Evolutionary conservation across 2,329 filamentous ascomycete genomes (phyloP), one percentile per base, ranked within the genome.

Genomic region (Colletotrichum sp.): DNA sequence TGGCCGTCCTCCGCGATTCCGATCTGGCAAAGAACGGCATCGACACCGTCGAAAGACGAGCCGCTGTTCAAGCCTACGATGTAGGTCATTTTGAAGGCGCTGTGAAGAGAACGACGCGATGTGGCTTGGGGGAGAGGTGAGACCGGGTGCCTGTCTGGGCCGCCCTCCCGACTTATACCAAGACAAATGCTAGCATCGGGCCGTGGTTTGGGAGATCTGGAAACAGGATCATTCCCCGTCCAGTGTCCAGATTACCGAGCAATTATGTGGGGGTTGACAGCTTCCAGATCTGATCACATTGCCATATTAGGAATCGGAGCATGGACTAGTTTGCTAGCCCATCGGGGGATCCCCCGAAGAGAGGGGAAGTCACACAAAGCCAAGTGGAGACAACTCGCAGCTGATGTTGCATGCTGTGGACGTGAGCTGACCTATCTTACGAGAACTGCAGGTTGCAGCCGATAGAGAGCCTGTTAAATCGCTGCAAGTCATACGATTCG

Each of bases 21-120:
- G 62, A 82, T 81, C 36, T 68, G 77, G 75, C 81, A 82, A 4
- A 82, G 74, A 18, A 82, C 80, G 24, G 78, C 81, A 59, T 82
- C 80, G 7, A 82, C 80, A 7, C 80, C 81, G 62, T 82, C 80
- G 71, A 82, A 82, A 4, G 80, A 81, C 21, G 78, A 80, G 63
- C 80, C 81, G 62, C 81, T 82, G 76, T 82, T 81, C 16, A 81
- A 76, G 21, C 80, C 81, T 38, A 82, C 55, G n/a, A 81, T 80
- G 73, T 81, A 81, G n/a, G 56, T 28, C 56, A 61, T 61, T 28
- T 61, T 63, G 12, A 48, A 28, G 14, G 14, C 16, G 34, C n/a
- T 38, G 7, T 43, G 21, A 21, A 30, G n/a, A 24, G 55, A 58
- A 58, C 26, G 55, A 28, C 13, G 34, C 18, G 32, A 56, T 61